Evolutionary conservation across 352 stramenopile species (phyloP).

Genomic region (Phytophthora rubi): DNA sequence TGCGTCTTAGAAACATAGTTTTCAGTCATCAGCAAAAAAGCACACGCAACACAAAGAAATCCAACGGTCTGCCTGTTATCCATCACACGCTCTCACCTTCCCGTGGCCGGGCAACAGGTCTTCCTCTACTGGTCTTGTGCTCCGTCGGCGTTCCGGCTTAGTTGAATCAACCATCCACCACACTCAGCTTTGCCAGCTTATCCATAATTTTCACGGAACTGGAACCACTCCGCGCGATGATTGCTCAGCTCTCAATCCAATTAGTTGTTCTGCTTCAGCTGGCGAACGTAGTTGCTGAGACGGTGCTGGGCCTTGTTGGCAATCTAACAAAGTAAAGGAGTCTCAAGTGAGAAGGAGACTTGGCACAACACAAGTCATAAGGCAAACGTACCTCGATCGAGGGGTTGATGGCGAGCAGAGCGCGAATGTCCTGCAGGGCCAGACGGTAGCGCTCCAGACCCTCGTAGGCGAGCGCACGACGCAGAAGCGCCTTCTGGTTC

Average conservation of each 20-base stretch:
- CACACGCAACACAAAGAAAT: slow-evolving; percentile 24
- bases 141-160: slow-evolving; percentile 6
- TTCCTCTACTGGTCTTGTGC: slow-evolving; percentile 33
- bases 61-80: slow-evolving; percentile 42
- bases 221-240: background rate
- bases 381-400: slow-evolving; percentile 75
- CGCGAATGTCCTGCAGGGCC: slow-evolving; percentile 87
- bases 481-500: slow-evolving; percentile 96
- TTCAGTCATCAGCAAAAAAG: slow-evolving; percentile 5
- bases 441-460: slow-evolving; percentile 94
- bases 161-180: background rate
- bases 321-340: slow-evolving; percentile 49
- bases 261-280: slow-evolving; percentile 86
- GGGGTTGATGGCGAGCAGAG: slow-evolving; percentile 87
- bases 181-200: background rate
- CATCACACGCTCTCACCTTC: slow-evolving; percentile 30
- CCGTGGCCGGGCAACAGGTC: slow-evolving; percentile 7
- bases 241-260: slow-evolving; percentile 6
- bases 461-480: slow-evolving; percentile 95
- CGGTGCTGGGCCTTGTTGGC: slow-evolving; percentile 91
- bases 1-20: slow-evolving; percentile 12
- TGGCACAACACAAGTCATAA: background rate
- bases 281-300: slow-evolving; percentile 88
- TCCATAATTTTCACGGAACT: background rate
- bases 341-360: slow-evolving; percentile 4